A percentile compares a stretch with the other conserved stretches of the same genome.
Evolutionary conservation across 768 basidiomycete species (phyloP).

Genomic region (Podaxis carcinomalis): DNA sequence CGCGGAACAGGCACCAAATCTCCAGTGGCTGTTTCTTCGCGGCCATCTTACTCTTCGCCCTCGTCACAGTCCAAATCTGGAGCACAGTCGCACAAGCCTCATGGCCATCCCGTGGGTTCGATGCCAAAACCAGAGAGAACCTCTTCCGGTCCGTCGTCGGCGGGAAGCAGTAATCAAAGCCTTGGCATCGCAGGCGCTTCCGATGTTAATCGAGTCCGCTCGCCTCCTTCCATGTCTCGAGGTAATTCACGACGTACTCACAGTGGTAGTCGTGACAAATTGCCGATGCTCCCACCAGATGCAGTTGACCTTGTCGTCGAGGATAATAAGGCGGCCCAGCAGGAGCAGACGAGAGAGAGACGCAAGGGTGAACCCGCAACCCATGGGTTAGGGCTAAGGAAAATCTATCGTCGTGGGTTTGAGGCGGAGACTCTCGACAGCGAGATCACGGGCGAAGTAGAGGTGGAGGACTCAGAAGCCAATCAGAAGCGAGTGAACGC

Average conservation of each 20-base stretch:
- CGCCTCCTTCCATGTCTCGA: constrained; percentile 28
- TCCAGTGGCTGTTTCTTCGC: neutral
- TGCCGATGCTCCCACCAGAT: constrained; percentile 50
- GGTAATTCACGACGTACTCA: constrained; percentile 22
- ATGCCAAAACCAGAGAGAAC: neutral
- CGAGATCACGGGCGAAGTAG: constrained; percentile 33
- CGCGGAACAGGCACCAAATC: neutral
- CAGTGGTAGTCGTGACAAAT: constrained; percentile 7
- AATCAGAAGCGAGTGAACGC: constrained; percentile 30
- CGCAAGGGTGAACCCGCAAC: constrained; percentile 59
- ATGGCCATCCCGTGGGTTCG: neutral
- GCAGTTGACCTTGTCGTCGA: constrained; percentile 90
- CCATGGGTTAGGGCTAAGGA: constrained; percentile 38
- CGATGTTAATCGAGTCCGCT: constrained; percentile 20
- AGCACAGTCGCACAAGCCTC: neutral
- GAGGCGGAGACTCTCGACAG: constrained; percentile 32
- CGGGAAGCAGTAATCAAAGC: constrained; percentile 21
- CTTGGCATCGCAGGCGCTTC: constrained; percentile 14
- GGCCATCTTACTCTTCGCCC: constrained; percentile 19
- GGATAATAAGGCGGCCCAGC: constrained; percentile 50
- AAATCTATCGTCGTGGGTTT: constrained; percentile 51
- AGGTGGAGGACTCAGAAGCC: constrained; percentile 25
- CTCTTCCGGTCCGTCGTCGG: constrained; percentile 20
- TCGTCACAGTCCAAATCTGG: constrained; percentile 6
- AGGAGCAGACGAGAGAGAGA: constrained; percentile 48